These are phyloP conservation scores for Grosmannia huntii DNA, from an alignment of 2,329 filamentous ascomycete species.

Conservation along the genomic window DNA sequence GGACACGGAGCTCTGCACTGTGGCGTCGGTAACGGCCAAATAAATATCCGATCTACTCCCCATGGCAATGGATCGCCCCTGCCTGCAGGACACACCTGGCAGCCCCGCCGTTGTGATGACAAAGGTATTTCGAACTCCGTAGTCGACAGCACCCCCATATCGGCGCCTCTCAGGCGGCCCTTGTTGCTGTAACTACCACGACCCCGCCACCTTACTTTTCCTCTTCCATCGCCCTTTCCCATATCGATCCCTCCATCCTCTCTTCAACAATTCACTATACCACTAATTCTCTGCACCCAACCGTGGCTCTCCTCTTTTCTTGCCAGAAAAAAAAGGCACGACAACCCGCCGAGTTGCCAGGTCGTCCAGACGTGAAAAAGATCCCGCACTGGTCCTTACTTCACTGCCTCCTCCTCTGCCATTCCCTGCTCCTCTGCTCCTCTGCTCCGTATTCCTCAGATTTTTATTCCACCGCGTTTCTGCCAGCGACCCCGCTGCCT, in stretches of 20 bases:
- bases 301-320: not conserved
- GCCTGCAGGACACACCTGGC: not conserved
- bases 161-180: not conserved
- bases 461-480: not conserved
- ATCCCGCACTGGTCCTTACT: not conserved
- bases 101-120: not conserved
- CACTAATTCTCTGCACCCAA: not conserved
- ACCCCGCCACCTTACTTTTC: constrained; percentile 11
- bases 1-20: no score
- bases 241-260: constrained; percentile 2
- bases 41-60: not conserved
- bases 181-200: constrained; percentile 5
- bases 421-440: not conserved
- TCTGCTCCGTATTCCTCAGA: not conserved
- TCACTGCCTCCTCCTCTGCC: not conserved
- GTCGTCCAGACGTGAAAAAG: not conserved
- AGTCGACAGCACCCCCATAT: not conserved
- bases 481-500: constrained; percentile 1
- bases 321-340: not conserved
- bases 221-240: constrained; percentile 2
- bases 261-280: not conserved
- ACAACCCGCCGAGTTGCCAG: not conserved
- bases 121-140: not conserved
- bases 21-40: not conserved
- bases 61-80: not conserved